Conservation (phyloP, 106 monocot genomes). For the Apostasia ramifera region DNA sequence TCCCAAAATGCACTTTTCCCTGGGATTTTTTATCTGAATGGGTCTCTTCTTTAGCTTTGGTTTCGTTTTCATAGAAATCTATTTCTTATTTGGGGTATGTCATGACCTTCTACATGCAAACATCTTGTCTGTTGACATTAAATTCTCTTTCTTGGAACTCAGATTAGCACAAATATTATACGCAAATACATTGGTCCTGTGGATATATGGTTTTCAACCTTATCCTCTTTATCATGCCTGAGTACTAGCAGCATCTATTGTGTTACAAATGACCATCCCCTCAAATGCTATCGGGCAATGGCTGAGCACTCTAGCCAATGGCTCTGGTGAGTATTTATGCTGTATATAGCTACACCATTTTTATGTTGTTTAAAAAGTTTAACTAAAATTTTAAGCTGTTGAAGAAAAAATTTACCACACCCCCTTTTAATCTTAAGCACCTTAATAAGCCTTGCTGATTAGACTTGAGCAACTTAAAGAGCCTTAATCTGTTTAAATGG, state of each 20-base stretch:
- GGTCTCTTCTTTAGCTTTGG: too few species aligned
- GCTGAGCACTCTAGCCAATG: constrained; percentile 79
- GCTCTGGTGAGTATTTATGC: constrained; percentile 55
- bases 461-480: too few species aligned
- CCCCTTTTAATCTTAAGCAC: not conserved
- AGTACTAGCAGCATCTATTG: constrained; percentile 15
- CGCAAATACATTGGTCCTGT: constrained; percentile 79
- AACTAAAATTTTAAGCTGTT: not conserved
- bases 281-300: constrained; percentile 63
- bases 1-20: too few species aligned
- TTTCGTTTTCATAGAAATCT: too few species aligned
- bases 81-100: too few species aligned
- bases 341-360: too few species aligned
- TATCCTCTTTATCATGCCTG: not conserved
- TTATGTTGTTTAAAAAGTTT: too few species aligned
- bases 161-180: constrained; percentile 56
- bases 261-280: constrained; percentile 45
- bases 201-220: constrained; percentile 56
- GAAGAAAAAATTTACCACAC: not conserved
- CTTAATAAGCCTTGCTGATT: not conserved
- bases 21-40: too few species aligned
- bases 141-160: not conserved
- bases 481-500: too few species aligned
- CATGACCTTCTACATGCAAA: too few species aligned
- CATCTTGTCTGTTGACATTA: too few species aligned